A percentile compares a stretch with the other conserved stretches of the same genome.
These are phyloP conservation scores for Phanerochaete carnosa DNA, from an alignment of 768 basidiomycete species.

Conservation along the genomic window DNA sequence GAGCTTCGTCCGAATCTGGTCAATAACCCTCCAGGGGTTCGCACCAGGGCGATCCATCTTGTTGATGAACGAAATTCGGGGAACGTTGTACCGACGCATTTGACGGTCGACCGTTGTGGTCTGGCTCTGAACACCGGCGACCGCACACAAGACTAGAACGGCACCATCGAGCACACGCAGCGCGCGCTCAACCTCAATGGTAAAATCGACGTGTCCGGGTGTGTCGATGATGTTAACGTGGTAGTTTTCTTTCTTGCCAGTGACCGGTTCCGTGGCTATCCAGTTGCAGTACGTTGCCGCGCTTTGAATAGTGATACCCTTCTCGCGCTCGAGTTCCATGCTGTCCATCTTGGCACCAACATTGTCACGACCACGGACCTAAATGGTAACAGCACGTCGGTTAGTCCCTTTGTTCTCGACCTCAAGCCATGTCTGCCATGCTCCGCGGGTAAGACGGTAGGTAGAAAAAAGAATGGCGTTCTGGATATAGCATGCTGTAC, in stretches of 20 bases:
- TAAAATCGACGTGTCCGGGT: slow-evolving; percentile 99
- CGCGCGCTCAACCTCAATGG: slow-evolving; percentile 97
- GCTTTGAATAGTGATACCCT: slow-evolving; percentile 98
- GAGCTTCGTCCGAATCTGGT: slow-evolving; percentile 89
- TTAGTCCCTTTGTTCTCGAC: no score
- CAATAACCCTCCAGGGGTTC: slow-evolving; percentile 93
- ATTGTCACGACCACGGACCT: slow-evolving; percentile 91
- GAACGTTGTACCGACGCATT: slow-evolving; percentile 96
- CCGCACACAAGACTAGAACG: slow-evolving; percentile 93
- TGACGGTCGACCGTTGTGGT: slow-evolving; percentile 99
- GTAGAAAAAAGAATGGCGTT: no score
- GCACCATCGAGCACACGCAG: slow-evolving; percentile 96
- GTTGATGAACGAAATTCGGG: slow-evolving; percentile 94
- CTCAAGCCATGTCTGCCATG: no score
- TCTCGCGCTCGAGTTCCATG: slow-evolving; percentile 98
- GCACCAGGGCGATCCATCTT: slow-evolving; percentile 99
- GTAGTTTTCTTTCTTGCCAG: slow-evolving; percentile 73
- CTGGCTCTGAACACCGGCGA: slow-evolving; percentile 97
- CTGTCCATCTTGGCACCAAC: slow-evolving; percentile 99
- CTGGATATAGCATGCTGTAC: no score
- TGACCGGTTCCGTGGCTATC: slow-evolving; percentile 64
- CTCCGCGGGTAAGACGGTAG: no score
- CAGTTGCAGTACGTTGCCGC: slow-evolving; percentile 99
- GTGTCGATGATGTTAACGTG: slow-evolving; percentile 99
- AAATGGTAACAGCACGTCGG: no score